phyloP scores from a whole-genome alignment of 257 asterid genomes.

The Nicotiana attenuata region DNA sequence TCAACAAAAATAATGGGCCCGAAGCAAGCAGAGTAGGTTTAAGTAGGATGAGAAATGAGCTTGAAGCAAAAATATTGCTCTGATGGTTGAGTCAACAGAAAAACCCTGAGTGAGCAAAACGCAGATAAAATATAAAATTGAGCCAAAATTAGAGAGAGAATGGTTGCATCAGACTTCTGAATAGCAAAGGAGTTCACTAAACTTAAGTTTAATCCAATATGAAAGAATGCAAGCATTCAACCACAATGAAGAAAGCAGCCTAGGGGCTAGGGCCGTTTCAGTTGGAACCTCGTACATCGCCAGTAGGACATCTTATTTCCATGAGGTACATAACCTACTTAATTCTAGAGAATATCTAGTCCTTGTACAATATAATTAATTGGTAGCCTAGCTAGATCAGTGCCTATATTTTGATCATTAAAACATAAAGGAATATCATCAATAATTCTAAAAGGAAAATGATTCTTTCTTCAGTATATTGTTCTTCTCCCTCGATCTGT shows the following conservation, averaged over 20 bases:
- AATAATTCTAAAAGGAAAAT: background rate
- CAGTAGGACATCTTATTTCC: background rate
- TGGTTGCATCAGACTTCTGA: background rate
- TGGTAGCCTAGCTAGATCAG: background rate
- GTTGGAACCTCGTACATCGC: background rate
- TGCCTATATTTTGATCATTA: background rate
- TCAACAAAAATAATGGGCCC: background rate
- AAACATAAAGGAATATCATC: background rate
- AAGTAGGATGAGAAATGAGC: background rate
- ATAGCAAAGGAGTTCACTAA: background rate
- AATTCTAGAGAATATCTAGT: background rate
- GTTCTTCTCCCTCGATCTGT: background rate
- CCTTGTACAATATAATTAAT: background rate
- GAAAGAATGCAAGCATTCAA: background rate
- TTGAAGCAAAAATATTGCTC: background rate
- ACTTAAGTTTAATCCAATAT: background rate
- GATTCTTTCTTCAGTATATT: background rate
- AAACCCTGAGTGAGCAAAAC: background rate
- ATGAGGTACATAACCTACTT: background rate
- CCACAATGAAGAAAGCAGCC: background rate
- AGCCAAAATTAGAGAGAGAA: background rate
- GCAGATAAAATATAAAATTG: constrained; percentile 3
- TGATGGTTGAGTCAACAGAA: background rate
- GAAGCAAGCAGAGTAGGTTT: background rate
- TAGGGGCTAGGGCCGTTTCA: background rate